A percentile compares a stretch with the other conserved stretches of the same genome.
Conservation (phyloP, 176 grass and related monocot species). For the Alopecurus myosuroides region DNA sequence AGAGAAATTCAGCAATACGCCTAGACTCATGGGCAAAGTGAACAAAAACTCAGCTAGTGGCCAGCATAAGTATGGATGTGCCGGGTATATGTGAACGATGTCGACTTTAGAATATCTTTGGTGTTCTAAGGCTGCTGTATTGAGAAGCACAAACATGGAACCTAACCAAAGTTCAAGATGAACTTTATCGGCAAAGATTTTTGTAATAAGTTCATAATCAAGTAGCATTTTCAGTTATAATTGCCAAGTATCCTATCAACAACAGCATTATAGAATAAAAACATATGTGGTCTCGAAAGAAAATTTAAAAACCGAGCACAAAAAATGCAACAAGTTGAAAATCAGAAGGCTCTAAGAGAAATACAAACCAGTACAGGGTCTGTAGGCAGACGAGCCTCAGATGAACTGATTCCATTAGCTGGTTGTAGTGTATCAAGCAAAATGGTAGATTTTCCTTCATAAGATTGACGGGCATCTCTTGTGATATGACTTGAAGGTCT, state of each 20-base stretch:
- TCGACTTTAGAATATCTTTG: neutral
- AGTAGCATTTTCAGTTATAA: neutral
- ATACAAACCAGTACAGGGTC: slow-evolving; percentile 41
- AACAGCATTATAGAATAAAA: slow-evolving; percentile 1
- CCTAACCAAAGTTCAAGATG: slow-evolving; percentile 9
- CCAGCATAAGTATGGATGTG: neutral
- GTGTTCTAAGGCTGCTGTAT: neutral
- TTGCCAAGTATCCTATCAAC: neutral
- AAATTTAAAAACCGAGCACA: neutral
- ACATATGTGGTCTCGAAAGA: neutral
- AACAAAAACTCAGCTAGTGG: neutral
- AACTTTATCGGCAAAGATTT: neutral
- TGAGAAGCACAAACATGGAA: neutral
- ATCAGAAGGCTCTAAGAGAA: slow-evolving; percentile 7
- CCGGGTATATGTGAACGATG: neutral
- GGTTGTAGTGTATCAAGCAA: slow-evolving; percentile 28
- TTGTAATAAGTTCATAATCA: neutral
- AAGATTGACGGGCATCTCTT: slow-evolving; percentile 40
- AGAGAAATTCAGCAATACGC: neutral
- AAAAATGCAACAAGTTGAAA: neutral
- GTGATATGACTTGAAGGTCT: slow-evolving; percentile 40
- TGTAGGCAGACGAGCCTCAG: slow-evolving; percentile 2
- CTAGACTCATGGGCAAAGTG: neutral
- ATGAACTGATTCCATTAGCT: slow-evolving; percentile 32
- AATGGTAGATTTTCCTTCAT: slow-evolving; percentile 28